These are phyloP conservation scores for Fusarium tupiense DNA, from an alignment of 2,329 filamentous ascomycete genomes.

Conservation along the genomic window DNA sequence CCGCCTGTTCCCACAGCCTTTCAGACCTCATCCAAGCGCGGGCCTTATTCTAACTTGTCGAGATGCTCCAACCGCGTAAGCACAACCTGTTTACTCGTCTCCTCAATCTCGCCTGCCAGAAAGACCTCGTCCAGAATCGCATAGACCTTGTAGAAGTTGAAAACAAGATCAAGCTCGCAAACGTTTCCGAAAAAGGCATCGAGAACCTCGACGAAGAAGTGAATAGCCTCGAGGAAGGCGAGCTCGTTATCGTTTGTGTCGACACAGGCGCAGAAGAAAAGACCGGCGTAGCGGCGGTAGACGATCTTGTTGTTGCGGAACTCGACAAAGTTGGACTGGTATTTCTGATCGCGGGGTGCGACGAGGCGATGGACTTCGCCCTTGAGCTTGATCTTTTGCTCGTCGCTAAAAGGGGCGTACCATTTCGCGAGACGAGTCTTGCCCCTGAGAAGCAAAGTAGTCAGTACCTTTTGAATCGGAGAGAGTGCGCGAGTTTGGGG, in stretches of 20 bases:
- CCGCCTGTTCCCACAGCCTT: background rate
- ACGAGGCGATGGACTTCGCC: slow-evolving; percentile 99
- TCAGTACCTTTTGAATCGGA: background rate
- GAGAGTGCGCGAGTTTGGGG: background rate
- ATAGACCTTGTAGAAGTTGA: slow-evolving; percentile 90
- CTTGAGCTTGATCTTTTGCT: slow-evolving; percentile 99
- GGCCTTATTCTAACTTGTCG: slow-evolving; percentile 85
- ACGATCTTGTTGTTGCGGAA: slow-evolving; percentile 95
- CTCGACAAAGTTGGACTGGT: slow-evolving; percentile 99
- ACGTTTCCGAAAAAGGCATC: slow-evolving; percentile 99
- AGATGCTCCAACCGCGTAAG: slow-evolving; percentile 92
- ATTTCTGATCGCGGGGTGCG: slow-evolving; percentile 97
- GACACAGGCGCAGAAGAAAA: slow-evolving; percentile 99
- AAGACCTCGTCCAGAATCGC: slow-evolving; percentile 99
- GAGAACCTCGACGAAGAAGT: slow-evolving; percentile 99
- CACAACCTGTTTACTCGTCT: slow-evolving; percentile 98
- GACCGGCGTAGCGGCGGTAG: slow-evolving; percentile 94
- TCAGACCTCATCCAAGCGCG: background rate
- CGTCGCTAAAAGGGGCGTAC: slow-evolving; percentile 98
- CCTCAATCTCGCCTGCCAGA: slow-evolving; percentile 95
- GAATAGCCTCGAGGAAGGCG: slow-evolving; percentile 95
- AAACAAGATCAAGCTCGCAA: slow-evolving; percentile 92
- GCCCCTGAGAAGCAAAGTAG: slow-evolving; percentile 67
- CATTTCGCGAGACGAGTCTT: slow-evolving; percentile 99
- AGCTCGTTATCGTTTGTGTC: slow-evolving; percentile 99